Conservation (phyloP, 108 stramenopile genomes). For the Nitzschia putrida region DNA sequence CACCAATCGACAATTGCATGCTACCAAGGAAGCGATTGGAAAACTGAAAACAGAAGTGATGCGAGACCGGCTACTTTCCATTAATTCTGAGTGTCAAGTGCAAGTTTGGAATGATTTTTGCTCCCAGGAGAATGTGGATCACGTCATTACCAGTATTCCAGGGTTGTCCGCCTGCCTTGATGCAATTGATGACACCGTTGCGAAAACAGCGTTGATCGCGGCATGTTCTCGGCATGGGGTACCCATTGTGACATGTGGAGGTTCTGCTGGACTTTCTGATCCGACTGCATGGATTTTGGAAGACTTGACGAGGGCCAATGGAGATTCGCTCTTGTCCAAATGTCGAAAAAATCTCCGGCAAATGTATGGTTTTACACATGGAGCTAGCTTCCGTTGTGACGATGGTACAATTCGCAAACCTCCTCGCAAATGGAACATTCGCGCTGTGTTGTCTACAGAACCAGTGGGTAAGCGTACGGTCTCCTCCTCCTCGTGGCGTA, state of each 20-base stretch:
- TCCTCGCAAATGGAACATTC: constrained; percentile 62
- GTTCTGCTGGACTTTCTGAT: constrained; percentile 80
- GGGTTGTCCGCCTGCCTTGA: constrained; percentile 63
- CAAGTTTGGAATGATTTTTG: constrained; percentile 76
- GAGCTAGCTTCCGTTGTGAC: constrained; percentile 25
- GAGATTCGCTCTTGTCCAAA: constrained; percentile 58
- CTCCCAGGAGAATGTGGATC: constrained; percentile 63
- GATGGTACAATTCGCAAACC: constrained; percentile 34
- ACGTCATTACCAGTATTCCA: constrained; percentile 42
- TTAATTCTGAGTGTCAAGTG: constrained; percentile 73
- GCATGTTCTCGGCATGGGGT: constrained; percentile 55
- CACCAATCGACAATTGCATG: constrained; percentile 85
- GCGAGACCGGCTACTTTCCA: constrained; percentile 56
- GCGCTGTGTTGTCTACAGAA: constrained; percentile 76
- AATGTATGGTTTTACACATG: constrained; percentile 65
- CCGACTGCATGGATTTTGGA: constrained; percentile 66
- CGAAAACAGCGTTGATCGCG: constrained; percentile 72
- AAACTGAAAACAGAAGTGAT: constrained; percentile 79
- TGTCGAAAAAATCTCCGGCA: constrained; percentile 71
- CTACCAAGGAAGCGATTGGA: constrained; percentile 59
- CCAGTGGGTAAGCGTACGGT: constrained; percentile 14
- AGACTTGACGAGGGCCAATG: constrained; percentile 62
- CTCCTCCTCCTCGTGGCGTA: constrained; percentile 53
- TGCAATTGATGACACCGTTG: constrained; percentile 73
- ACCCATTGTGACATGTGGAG: constrained; percentile 82